These are phyloP conservation scores for Calocera cornea DNA, from an alignment of 768 basidiomycete species.

Conservation along the genomic window DNA sequence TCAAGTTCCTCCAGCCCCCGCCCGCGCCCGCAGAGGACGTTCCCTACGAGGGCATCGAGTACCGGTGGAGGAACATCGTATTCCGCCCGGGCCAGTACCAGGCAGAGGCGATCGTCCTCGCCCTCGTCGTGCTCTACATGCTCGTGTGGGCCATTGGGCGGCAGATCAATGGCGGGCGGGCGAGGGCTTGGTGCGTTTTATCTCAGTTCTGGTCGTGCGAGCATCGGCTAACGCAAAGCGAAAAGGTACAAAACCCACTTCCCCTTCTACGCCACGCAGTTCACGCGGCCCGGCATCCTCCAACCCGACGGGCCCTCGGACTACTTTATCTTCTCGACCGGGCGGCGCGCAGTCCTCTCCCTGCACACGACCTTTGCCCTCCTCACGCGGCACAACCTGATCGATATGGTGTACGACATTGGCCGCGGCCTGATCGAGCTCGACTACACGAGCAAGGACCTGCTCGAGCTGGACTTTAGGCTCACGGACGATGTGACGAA, in stretches of 20 bases:
- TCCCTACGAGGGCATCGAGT: slow-evolving; percentile 60
- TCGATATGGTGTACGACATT: slow-evolving; percentile 50
- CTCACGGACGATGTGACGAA: slow-evolving; percentile 37
- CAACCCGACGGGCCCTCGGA: slow-evolving; percentile 60
- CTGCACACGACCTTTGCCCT: slow-evolving; percentile 70
- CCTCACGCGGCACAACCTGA: slow-evolving; percentile 69
- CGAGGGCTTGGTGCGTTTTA: slow-evolving; percentile 48
- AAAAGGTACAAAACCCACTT: slow-evolving; percentile 48
- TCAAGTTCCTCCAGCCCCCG: background rate
- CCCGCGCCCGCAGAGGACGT: slow-evolving; percentile 18
- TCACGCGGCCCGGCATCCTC: slow-evolving; percentile 44
- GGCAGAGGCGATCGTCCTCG: slow-evolving; percentile 46
- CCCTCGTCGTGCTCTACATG: slow-evolving; percentile 42
- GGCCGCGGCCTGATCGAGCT: slow-evolving; percentile 58
- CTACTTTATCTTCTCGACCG: slow-evolving; percentile 78
- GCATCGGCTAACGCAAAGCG: background rate
- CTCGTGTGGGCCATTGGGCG: slow-evolving; percentile 47
- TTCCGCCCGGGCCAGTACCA: slow-evolving; percentile 77
- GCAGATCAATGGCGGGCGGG: slow-evolving; percentile 42
- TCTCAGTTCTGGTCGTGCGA: background rate
- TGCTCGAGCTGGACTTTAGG: slow-evolving; percentile 66
- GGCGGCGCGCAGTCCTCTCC: slow-evolving; percentile 59
- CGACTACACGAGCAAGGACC: slow-evolving; percentile 53
- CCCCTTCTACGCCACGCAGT: slow-evolving; percentile 51
- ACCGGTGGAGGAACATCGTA: slow-evolving; percentile 56